These are phyloP conservation scores for Teratosphaeria gauchensis DNA, from an alignment of 2,329 filamentous ascomycete species.

Conservation along the genomic window DNA sequence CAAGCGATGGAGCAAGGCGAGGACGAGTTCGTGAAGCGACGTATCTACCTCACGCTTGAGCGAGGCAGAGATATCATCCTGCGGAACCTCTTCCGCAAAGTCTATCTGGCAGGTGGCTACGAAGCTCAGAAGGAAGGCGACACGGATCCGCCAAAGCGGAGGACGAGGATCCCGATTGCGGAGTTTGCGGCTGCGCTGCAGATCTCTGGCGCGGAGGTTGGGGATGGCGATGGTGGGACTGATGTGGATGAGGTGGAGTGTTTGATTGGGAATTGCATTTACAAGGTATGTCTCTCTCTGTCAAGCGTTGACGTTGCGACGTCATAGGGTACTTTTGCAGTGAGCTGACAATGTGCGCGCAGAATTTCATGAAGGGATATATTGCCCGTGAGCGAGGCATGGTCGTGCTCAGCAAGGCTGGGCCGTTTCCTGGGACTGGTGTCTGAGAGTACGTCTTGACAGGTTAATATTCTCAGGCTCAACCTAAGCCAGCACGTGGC, in stretches of 20 bases:
- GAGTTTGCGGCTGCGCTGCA: conserved; percentile 81
- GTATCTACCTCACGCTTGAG: conserved; percentile 91
- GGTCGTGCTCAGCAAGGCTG: conserved; percentile 80
- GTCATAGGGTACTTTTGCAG: neutral
- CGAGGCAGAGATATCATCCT: conserved; percentile 83
- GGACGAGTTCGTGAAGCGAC: conserved; percentile 83
- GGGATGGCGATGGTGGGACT: conserved; percentile 50
- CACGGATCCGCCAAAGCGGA: conserved; percentile 46
- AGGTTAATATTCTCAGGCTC: neutral
- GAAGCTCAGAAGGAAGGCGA: conserved; percentile 62
- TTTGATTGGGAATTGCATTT: conserved; percentile 90
- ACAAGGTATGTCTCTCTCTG: conserved; percentile 59
- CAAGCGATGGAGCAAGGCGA: conserved; percentile 69
- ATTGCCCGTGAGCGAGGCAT: conserved; percentile 84
- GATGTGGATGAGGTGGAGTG: conserved; percentile 95
- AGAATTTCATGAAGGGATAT: conserved; percentile 97
- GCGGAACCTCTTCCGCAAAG: conserved; percentile 83
- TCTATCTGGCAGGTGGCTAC: conserved; percentile 76
- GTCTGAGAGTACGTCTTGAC: conserved; percentile 30
- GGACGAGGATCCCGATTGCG: conserved; percentile 67
- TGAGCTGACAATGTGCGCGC: neutral
- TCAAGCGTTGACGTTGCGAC: neutral
- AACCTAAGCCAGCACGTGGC: too few species aligned
- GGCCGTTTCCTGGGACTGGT: conserved; percentile 87
- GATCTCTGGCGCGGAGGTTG: conserved; percentile 47